Evolutionary conservation across 1,284 basidiomycete species (phyloP).

Genomic region (Microbotryomycetes sp.): DNA sequence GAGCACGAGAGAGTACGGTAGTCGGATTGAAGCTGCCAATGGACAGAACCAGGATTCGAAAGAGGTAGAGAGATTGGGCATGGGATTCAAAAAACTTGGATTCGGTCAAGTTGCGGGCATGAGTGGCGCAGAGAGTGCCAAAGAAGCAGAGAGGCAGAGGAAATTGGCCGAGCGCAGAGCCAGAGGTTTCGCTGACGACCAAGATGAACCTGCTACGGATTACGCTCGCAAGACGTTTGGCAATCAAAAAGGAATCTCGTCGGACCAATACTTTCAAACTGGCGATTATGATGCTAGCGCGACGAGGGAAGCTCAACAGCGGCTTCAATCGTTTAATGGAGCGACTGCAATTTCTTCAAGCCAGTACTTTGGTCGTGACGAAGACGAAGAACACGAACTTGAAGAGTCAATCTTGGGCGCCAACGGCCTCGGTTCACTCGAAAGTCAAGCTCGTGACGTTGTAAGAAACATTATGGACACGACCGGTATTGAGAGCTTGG

Average conservation of each 20-base stretch:
- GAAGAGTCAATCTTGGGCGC: conserved; percentile 42
- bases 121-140: conserved; percentile 33
- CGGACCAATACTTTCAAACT: conserved; percentile 94
- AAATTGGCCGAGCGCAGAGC: conserved; percentile 29
- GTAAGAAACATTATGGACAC: conserved; percentile 59
- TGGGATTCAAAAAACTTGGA: conserved; percentile 77
- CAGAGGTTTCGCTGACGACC: conserved; percentile 30
- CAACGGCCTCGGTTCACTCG: conserved; percentile 51
- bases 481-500: conserved; percentile 75
- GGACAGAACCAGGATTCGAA: conserved; percentile 12
- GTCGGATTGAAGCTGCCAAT: conserved; percentile 1
- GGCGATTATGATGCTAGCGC: conserved; percentile 74
- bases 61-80: conserved; percentile 55
- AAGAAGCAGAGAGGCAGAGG: conserved; percentile 28
- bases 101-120: conserved; percentile 60
- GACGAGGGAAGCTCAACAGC: conserved; percentile 66
- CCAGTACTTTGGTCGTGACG: conserved; percentile 88
- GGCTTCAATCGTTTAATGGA: conserved; percentile 79
- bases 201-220: conserved; percentile 12
- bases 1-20: conserved; percentile 4
- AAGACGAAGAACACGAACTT: conserved; percentile 55
- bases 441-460: conserved; percentile 71
- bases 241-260: conserved; percentile 84
- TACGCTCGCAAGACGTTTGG: conserved; percentile 88
- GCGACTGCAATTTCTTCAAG: conserved; percentile 84